Evolutionary conservation across 805 yeast genomes (phyloP).

Genomic region (Dipodascus albidus): DNA sequence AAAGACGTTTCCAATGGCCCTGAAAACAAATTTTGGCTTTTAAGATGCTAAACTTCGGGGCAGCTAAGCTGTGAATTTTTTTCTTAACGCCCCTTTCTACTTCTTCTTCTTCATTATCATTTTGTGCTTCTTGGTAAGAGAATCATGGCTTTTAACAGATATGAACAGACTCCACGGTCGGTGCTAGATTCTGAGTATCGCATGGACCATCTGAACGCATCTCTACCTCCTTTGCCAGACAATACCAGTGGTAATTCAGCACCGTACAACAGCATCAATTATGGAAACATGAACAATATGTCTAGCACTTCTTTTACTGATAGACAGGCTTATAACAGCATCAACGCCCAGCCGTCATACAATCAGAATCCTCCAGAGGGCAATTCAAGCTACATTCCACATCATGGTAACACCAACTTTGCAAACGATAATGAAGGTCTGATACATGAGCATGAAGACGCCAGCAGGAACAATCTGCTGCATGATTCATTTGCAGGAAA

Average conservation of each 20-base stretch:
- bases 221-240: background rate
- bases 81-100: background rate
- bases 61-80: background rate
- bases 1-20: background rate
- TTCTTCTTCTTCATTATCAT: background rate
- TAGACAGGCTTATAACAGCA: no score
- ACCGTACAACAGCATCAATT: no score
- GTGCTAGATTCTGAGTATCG: background rate
- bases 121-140: background rate
- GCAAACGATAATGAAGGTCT: background rate
- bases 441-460: background rate
- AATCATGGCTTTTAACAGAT: background rate
- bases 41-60: background rate
- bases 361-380: background rate
- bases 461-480: background rate
- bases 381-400: background rate
- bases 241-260: background rate
- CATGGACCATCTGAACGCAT: background rate
- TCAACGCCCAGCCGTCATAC: background rate
- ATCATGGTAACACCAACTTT: background rate
- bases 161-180: background rate
- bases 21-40: background rate
- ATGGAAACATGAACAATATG: no score
- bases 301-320: no score
- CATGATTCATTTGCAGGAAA: background rate